A percentile compares a stretch with the other conserved stretches of the same genome.
phyloP scores from a whole-genome alignment of 352 stramenopile genomes.

The Globisporangium cylindrosporum region DNA sequence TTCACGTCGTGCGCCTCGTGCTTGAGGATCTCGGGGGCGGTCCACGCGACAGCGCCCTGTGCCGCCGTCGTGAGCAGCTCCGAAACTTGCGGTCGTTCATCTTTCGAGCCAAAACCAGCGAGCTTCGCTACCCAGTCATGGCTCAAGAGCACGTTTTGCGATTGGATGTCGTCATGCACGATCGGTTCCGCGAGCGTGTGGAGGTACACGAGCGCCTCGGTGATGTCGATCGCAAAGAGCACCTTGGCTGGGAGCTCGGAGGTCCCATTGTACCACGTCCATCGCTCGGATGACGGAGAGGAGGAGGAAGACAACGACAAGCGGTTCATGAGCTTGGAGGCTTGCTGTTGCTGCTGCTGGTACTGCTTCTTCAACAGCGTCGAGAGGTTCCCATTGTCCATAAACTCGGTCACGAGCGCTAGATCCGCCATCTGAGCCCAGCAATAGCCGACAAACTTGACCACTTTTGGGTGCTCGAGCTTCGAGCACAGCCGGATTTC shows the following conservation, averaged over 20 bases:
- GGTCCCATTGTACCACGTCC: constrained; percentile 2
- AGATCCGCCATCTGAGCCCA: constrained; percentile 22
- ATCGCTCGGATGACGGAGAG: not conserved
- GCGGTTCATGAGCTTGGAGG: not conserved
- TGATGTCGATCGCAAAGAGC: constrained; percentile 29
- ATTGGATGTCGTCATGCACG: constrained; percentile 16
- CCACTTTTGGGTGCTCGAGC: constrained; percentile 22
- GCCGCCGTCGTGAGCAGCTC: constrained; percentile 23
- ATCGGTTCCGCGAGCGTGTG: constrained; percentile 22
- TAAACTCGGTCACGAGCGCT: constrained; percentile 25
- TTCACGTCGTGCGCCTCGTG: constrained; percentile 20
- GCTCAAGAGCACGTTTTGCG: constrained; percentile 20
- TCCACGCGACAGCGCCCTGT: constrained; percentile 28
- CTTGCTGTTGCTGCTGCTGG: constrained; percentile 12
- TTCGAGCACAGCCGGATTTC: constrained; percentile 21
- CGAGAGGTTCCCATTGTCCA: constrained; percentile 21
- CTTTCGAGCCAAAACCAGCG: constrained; percentile 10
- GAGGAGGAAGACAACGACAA: constrained; percentile 16
- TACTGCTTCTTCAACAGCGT: constrained; percentile 13
- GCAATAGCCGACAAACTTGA: constrained; percentile 27
- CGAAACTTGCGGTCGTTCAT: not conserved
- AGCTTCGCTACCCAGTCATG: constrained; percentile 20
- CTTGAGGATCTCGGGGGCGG: constrained; percentile 30
- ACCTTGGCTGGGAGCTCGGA: constrained; percentile 5
- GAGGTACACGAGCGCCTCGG: constrained; percentile 46